Evolutionary conservation across 2,329 filamentous ascomycete genomes (phyloP).

Genomic region (Ascochyta rabiei): DNA sequence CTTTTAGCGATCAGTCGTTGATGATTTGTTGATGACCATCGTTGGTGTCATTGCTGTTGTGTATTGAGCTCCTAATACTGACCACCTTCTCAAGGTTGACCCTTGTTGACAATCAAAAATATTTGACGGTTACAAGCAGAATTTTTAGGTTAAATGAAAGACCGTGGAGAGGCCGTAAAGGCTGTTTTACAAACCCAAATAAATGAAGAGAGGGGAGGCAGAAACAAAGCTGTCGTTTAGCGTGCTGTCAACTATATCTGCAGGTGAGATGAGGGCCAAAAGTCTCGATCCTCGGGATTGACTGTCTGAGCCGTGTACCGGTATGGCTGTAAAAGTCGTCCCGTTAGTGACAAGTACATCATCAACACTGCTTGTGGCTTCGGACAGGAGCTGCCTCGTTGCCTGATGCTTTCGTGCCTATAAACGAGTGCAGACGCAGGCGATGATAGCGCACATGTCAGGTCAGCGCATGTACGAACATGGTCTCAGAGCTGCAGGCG

Average conservation of each 20-base stretch:
- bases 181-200: not conserved
- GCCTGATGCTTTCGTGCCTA: not conserved
- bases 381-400: not conserved
- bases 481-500: not conserved
- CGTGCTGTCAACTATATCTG: not conserved
- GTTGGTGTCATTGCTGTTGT: conserved; percentile 14
- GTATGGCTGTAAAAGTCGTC: conserved; percentile 4
- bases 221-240: not conserved
- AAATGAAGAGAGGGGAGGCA: not conserved
- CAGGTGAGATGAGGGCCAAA: conserved; percentile 1
- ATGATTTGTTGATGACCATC: conserved; percentile 65
- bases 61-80: conserved; percentile 27
- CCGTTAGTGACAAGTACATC: not conserved
- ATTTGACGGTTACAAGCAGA: not conserved
- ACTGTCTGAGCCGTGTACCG: not conserved
- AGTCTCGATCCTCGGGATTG: not conserved
- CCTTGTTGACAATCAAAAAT: not conserved
- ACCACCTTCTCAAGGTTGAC: not conserved
- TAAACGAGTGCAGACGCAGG: not conserved
- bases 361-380: conserved; percentile 1
- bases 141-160: no score
- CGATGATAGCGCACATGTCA: not conserved
- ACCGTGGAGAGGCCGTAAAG: no score
- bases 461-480: not conserved
- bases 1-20: conserved; percentile 70